Percentiles rank a stretch among this genome's conserved stretches.
These are phyloP conservation scores for Fusarium temperatum DNA, from an alignment of 2,329 filamentous ascomycete genomes.

Conservation along the genomic window DNA sequence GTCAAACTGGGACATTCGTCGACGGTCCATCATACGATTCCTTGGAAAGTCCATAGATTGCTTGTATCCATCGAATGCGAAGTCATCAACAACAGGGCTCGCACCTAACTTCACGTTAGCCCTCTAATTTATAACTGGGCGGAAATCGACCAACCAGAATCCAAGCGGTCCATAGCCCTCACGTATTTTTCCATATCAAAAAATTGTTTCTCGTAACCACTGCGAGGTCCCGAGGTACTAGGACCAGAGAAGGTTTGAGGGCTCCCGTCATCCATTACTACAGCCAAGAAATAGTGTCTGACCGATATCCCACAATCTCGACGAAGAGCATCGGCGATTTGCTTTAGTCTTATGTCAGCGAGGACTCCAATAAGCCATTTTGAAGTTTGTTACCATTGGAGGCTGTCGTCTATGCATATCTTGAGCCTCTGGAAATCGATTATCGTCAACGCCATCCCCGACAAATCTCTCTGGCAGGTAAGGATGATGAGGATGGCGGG, in stretches of 20 bases:
- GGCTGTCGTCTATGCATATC: slow-evolving; percentile 50
- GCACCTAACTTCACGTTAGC: slow-evolving; percentile 41
- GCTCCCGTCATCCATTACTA: slow-evolving; percentile 58
- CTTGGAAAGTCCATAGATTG: slow-evolving; percentile 40
- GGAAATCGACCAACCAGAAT: slow-evolving; percentile 48
- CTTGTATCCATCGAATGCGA: slow-evolving; percentile 42
- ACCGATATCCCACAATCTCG: slow-evolving; percentile 62
- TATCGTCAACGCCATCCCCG: slow-evolving; percentile 44
- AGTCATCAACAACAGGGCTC: slow-evolving; percentile 46
- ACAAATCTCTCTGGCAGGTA: slow-evolving; percentile 45
- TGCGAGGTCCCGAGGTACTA: slow-evolving; percentile 47
- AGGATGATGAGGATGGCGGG: slow-evolving; percentile 49
- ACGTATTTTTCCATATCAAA: slow-evolving; percentile 57
- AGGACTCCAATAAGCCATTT: background rate
- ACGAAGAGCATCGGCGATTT: slow-evolving; percentile 61
- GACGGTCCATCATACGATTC: slow-evolving; percentile 43
- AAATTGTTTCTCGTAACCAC: slow-evolving; percentile 54
- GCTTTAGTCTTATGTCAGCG: slow-evolving; percentile 46
- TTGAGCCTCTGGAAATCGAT: slow-evolving; percentile 48
- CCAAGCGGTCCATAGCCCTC: slow-evolving; percentile 50
- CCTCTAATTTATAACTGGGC: background rate
- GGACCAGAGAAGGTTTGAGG: slow-evolving; percentile 58
- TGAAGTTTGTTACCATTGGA: slow-evolving; percentile 48
- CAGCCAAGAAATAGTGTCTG: slow-evolving; percentile 62
- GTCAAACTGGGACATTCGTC: slow-evolving; percentile 45